Percentiles rank a stretch among this genome's conserved stretches.
Evolutionary conservation across 2,329 filamentous ascomycete genomes (phyloP).

Genomic region (Capronia americana): DNA sequence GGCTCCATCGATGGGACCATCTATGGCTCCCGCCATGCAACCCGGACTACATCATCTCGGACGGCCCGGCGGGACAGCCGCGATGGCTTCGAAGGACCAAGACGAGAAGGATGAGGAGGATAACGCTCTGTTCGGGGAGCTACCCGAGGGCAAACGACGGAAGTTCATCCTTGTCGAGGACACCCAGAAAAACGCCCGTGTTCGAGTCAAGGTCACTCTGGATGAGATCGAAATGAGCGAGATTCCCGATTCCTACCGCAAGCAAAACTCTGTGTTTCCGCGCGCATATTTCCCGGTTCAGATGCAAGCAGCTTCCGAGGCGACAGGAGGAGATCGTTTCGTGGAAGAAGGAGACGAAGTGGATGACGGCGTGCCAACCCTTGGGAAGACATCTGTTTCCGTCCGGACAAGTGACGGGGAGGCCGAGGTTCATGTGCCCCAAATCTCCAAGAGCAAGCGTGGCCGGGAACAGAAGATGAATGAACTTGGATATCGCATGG

Average conservation of each 20-base stretch:
- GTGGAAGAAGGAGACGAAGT: slow-evolving; percentile 71
- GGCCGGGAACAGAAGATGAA: slow-evolving; percentile 89
- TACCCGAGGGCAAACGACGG: slow-evolving; percentile 87
- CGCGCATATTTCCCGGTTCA: slow-evolving; percentile 91
- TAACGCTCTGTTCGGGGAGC: slow-evolving; percentile 80
- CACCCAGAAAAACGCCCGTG: slow-evolving; percentile 76
- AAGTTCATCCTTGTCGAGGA: slow-evolving; percentile 98
- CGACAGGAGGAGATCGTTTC: slow-evolving; percentile 71
- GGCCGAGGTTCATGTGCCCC: slow-evolving; percentile 75
- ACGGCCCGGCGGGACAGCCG: slow-evolving; percentile 36
- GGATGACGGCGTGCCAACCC: slow-evolving; percentile 45
- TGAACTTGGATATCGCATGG: slow-evolving; percentile 92
- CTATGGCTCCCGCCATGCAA: slow-evolving; percentile 71
- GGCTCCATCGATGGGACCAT: slow-evolving; percentile 64
- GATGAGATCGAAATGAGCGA: slow-evolving; percentile 93
- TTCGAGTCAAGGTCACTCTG: slow-evolving; percentile 90
- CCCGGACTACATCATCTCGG: slow-evolving; percentile 58
- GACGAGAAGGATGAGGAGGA: slow-evolving; percentile 56
- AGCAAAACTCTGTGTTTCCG: slow-evolving; percentile 86
- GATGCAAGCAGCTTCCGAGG: slow-evolving; percentile 85
- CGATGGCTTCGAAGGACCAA: slow-evolving; percentile 40
- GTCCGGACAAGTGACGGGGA: slow-evolving; percentile 72
- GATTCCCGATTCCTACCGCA: slow-evolving; percentile 93
- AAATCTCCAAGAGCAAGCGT: slow-evolving; percentile 71
- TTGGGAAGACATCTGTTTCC: slow-evolving; percentile 62